These are phyloP conservation scores for Fusarium nodosum DNA, from an alignment of 2,329 filamentous ascomycete genomes.

Conservation along the genomic window DNA sequence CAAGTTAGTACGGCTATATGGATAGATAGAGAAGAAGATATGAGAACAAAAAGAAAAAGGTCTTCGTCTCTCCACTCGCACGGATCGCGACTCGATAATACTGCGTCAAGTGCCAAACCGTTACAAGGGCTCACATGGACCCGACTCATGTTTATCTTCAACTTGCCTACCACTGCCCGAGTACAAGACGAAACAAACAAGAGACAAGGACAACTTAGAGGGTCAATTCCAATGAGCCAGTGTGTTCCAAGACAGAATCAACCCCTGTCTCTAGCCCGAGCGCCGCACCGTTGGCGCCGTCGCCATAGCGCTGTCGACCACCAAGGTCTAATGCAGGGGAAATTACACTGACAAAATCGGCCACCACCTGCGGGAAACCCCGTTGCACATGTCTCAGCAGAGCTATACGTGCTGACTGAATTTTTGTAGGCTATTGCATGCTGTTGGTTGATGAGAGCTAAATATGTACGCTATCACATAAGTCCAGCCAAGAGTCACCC, in stretches of 20 bases:
- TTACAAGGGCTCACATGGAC: conserved; percentile 4
- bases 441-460: not conserved
- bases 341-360: conserved; percentile 34
- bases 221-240: not conserved
- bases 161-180: conserved; percentile 4
- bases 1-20: conserved; percentile 11
- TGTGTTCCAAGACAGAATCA: conserved; percentile 21
- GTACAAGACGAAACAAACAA: conserved; percentile 5
- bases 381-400: conserved; percentile 18
- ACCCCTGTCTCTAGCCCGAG: conserved; percentile 29
- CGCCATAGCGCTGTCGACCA: conserved; percentile 43
- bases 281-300: conserved; percentile 50
- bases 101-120: not conserved
- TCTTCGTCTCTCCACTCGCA: conserved; percentile 12
- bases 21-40: conserved; percentile 3
- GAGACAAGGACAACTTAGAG: not conserved
- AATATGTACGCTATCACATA: not conserved
- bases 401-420: too few species aligned
- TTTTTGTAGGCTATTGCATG: conserved; percentile 4
- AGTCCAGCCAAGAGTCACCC: conserved; percentile 7
- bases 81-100: not conserved
- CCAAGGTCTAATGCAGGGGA: conserved; percentile 50
- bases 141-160: conserved; percentile 15
- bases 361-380: conserved; percentile 17
- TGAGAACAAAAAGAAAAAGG: not conserved